Percentiles rank a stretch among this genome's conserved stretches.
Conservation (phyloP, 169 alveolate species). For the Eimeria brunetti region DNA sequence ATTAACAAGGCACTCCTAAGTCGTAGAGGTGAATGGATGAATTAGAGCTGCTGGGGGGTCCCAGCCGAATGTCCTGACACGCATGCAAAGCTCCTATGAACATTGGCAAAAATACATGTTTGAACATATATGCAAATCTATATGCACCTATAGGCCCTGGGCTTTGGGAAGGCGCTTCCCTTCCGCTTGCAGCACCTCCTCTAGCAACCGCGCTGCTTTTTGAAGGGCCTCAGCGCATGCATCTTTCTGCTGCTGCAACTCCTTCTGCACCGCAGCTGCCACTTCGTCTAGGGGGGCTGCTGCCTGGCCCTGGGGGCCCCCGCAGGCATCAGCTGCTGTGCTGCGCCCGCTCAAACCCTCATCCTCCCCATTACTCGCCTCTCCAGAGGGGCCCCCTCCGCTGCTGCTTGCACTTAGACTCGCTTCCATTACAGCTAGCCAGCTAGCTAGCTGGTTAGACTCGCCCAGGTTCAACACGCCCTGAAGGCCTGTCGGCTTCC, state of each 20-base stretch:
- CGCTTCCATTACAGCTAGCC: not conserved
- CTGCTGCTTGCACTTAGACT: not conserved
- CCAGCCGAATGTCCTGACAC: not conserved
- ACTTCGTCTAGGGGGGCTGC: not conserved
- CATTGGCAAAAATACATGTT: not conserved
- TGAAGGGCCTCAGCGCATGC: slow-evolving; percentile 8
- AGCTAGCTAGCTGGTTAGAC: slow-evolving; percentile 2
- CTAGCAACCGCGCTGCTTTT: slow-evolving; percentile 8
- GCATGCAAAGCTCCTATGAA: not conserved
- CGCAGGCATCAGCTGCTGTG: not conserved
- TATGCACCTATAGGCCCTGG: no score
- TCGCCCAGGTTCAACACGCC: not conserved
- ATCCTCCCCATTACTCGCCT: not conserved
- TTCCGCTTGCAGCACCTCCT: slow-evolving; percentile 12
- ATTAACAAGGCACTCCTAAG: no score
- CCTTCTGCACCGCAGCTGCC: not conserved
- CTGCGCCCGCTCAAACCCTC: not conserved
- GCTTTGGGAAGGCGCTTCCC: slow-evolving; percentile 20
- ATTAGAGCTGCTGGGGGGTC: slow-evolving; percentile 1
- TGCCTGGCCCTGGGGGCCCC: not conserved
- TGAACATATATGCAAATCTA: no score
- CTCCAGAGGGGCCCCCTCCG: not conserved
- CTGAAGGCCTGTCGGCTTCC: not conserved
- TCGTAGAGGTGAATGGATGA: no score
- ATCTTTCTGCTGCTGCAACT: not conserved